Evolutionary conservation across 805 yeast species (phyloP).

Genomic region (Candida tallmaniae): DNA sequence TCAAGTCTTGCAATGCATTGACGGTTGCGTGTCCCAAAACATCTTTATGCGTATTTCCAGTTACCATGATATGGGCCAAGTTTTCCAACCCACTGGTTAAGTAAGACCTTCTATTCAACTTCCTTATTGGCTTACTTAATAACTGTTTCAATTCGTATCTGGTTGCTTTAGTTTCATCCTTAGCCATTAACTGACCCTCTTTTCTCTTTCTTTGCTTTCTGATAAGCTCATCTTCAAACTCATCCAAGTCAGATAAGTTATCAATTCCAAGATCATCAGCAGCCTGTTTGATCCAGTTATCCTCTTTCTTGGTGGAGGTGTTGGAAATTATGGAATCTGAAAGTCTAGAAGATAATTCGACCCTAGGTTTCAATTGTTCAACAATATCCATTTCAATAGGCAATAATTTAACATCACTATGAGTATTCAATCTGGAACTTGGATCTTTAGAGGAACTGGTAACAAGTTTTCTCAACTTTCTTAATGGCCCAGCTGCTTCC

Average conservation of each 20-base stretch:
- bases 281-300: conserved; percentile 80
- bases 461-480: conserved; percentile 62
- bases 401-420: conserved; percentile 56
- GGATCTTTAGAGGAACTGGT: conserved; percentile 23
- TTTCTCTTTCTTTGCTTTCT: conserved; percentile 56
- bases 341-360: conserved; percentile 62
- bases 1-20: conserved; percentile 63
- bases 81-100: conserved; percentile 75
- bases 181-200: conserved; percentile 38
- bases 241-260: conserved; percentile 56
- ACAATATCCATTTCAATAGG: conserved; percentile 76
- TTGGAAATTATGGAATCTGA: conserved; percentile 67
- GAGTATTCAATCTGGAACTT: conserved; percentile 25
- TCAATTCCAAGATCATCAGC: conserved; percentile 92
- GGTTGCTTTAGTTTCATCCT: conserved; percentile 43
- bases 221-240: conserved; percentile 59
- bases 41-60: conserved; percentile 59
- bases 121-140: conserved; percentile 52
- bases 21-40: conserved; percentile 67
- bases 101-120: conserved; percentile 64
- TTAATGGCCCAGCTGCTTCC: conserved; percentile 85
- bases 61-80: conserved; percentile 70
- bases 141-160: conserved; percentile 51
- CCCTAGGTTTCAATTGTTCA: conserved; percentile 65
- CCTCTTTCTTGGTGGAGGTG: conserved; percentile 61